These are phyloP conservation scores for Pontederia crassipes DNA, from an alignment of 176 grass and related monocot species.

Conservation along the genomic window DNA sequence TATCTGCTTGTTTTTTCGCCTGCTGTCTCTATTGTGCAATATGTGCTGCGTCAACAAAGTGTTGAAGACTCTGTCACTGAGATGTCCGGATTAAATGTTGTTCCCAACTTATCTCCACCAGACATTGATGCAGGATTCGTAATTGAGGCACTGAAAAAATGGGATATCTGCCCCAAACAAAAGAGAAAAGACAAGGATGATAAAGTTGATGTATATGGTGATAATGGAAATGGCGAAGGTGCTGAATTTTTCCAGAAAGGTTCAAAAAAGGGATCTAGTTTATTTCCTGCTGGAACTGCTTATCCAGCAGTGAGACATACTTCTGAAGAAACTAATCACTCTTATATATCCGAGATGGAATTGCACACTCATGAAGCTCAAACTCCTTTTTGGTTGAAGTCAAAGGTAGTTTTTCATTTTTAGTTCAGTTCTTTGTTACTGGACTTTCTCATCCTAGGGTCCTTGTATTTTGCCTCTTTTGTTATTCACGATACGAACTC, in stretches of 20 bases:
- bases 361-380: slow-evolving; percentile 60
- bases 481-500: neutral
- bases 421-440: neutral
- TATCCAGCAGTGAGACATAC: slow-evolving; percentile 25
- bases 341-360: slow-evolving; percentile 81
- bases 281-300: slow-evolving; percentile 25
- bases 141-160: slow-evolving; percentile 88
- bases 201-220: slow-evolving; percentile 48
- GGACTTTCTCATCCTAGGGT: too few relatives aligned
- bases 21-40: slow-evolving; percentile 82
- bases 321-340: slow-evolving; percentile 54
- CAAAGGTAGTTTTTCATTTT: slow-evolving; percentile 44
- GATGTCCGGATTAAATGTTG: slow-evolving; percentile 16
- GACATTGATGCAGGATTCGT: slow-evolving; percentile 56
- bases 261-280: slow-evolving; percentile 36
- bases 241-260: slow-evolving; percentile 55
- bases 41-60: slow-evolving; percentile 48
- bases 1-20: slow-evolving; percentile 86
- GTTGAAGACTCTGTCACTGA: slow-evolving; percentile 36
- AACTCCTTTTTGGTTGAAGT: slow-evolving; percentile 66
- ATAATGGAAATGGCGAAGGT: slow-evolving; percentile 57
- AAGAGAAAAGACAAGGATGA: slow-evolving; percentile 59
- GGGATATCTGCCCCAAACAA: slow-evolving; percentile 88
- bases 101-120: slow-evolving; percentile 37
- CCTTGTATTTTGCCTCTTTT: neutral